phyloP scores from a whole-genome alignment of 2,329 filamentous ascomycete species.

The Emmonsia crescens region DNA sequence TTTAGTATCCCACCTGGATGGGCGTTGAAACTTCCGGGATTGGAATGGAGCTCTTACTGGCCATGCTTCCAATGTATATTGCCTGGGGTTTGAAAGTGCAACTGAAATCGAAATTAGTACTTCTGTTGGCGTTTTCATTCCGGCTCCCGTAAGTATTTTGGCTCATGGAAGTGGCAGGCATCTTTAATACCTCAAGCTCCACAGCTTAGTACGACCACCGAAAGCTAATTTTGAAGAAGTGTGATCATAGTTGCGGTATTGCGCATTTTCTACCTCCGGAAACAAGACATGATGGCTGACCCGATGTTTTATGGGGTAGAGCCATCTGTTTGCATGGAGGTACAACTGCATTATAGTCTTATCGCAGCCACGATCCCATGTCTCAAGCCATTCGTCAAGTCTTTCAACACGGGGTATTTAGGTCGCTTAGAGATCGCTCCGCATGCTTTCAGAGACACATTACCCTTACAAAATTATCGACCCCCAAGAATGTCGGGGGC shows the following conservation, averaged over 20 bases:
- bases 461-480: neutral
- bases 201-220: neutral
- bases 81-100: conserved; percentile 11
- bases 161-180: neutral
- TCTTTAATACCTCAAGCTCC: neutral
- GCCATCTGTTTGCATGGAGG: conserved; percentile 11
- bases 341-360: conserved; percentile 10
- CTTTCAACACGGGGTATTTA: conserved; percentile 13
- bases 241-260: conserved; percentile 8
- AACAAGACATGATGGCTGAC: conserved; percentile 6
- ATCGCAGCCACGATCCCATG: conserved; percentile 14
- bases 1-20: conserved; percentile 11
- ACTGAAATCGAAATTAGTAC: conserved; percentile 10
- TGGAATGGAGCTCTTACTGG: conserved; percentile 9
- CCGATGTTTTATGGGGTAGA: conserved; percentile 10
- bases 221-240: neutral
- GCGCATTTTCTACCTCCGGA: conserved; percentile 10
- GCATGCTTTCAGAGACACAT: neutral
- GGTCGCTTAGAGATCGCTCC: conserved; percentile 1
- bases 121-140: conserved; percentile 13
- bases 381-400: conserved; percentile 13
- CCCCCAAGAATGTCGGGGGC: neutral
- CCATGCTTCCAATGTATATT: conserved; percentile 12
- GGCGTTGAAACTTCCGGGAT: conserved; percentile 11
- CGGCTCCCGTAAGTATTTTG: conserved; percentile 12